These are phyloP conservation scores for Russula olivacea DNA, from an alignment of 768 basidiomycete species.

Conservation along the genomic window DNA sequence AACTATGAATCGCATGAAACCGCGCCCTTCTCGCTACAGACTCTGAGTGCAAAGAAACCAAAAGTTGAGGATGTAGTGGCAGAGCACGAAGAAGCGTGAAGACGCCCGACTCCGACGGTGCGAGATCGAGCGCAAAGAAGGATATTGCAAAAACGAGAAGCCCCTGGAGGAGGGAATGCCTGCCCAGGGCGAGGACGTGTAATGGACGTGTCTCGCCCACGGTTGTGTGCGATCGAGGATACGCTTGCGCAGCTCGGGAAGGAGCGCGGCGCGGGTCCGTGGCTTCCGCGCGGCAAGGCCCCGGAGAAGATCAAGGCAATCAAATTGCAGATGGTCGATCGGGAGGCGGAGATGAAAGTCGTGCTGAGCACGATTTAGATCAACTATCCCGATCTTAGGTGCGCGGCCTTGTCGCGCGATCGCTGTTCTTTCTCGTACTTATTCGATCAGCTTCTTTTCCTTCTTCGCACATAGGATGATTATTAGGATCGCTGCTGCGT, in stretches of 20 bases:
- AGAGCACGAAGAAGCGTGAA: slow-evolving; percentile 72
- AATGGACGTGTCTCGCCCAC: no score
- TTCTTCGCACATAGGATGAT: no score
- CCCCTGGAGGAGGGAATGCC: slow-evolving; percentile 63
- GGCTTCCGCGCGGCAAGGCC: slow-evolving; percentile 49
- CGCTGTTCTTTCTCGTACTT: neutral
- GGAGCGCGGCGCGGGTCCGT: slow-evolving; percentile 63
- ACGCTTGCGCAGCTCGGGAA: slow-evolving; percentile 69
- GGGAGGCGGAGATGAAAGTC: slow-evolving; percentile 92
- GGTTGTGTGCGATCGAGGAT: slow-evolving; percentile 61
- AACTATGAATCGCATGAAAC: no score
- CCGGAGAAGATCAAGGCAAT: slow-evolving; percentile 75
- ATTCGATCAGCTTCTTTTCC: neutral
- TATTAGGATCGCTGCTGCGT: no score
- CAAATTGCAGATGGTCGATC: slow-evolving; percentile 88
- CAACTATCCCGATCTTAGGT: slow-evolving; percentile 93
- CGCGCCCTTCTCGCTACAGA: no score
- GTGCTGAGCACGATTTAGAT: slow-evolving; percentile 95
- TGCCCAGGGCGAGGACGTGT: slow-evolving; percentile 45
- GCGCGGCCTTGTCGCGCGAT: neutral
- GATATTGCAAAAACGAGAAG: slow-evolving; percentile 75
- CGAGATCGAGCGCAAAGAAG: no score
- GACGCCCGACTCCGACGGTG: no score
- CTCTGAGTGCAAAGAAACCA: no score
- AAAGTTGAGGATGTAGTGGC: slow-evolving; percentile 75